Percentiles rank a stretch among this genome's conserved stretches.
phyloP scores from a whole-genome alignment of 495 filamentous ascomycete species.

The Darksidea phi region DNA sequence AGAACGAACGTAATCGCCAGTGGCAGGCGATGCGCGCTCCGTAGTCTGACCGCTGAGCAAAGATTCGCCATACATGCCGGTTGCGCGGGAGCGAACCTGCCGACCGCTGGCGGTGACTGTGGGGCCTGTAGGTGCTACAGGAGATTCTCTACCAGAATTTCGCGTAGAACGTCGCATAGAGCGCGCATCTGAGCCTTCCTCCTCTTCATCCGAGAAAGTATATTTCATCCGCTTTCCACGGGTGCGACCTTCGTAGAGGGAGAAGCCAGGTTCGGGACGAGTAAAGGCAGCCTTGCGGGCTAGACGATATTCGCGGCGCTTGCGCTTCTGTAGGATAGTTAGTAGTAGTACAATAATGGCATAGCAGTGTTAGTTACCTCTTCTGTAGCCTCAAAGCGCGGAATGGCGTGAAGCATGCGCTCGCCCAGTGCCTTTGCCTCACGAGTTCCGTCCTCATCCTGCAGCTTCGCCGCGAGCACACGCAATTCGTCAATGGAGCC shows the following conservation, averaged over 20 bases:
- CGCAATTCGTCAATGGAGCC: constrained; percentile 86
- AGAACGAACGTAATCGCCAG: constrained; percentile 39
- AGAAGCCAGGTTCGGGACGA: constrained; percentile 85
- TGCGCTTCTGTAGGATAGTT: constrained; percentile 68
- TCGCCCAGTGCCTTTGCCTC: constrained; percentile 74
- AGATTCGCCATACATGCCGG: constrained; percentile 76
- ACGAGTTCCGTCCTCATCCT: constrained; percentile 69
- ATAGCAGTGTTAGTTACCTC: constrained; percentile 55
- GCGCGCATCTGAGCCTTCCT: constrained; percentile 65
- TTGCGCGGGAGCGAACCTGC: constrained; percentile 72
- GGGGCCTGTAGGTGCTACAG: constrained; percentile 59
- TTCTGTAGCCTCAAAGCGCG: constrained; percentile 92
- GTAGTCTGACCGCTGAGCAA: constrained; percentile 55
- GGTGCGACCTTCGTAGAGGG: constrained; percentile 92
- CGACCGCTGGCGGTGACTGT: constrained; percentile 88
- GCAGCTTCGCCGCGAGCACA: constrained; percentile 68
- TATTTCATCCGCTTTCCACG: constrained; percentile 94
- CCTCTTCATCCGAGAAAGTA: constrained; percentile 89
- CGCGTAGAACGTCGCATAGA: constrained; percentile 67
- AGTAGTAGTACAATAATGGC: constrained; percentile 31
- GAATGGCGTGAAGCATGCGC: constrained; percentile 75
- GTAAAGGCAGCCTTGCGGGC: constrained; percentile 82
- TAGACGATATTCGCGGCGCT: constrained; percentile 85
- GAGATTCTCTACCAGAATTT: constrained; percentile 68
- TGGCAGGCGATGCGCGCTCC: constrained; percentile 32